These are phyloP conservation scores for Didymella lethalis DNA, from an alignment of 2,329 filamentous ascomycete genomes.

Conservation along the genomic window DNA sequence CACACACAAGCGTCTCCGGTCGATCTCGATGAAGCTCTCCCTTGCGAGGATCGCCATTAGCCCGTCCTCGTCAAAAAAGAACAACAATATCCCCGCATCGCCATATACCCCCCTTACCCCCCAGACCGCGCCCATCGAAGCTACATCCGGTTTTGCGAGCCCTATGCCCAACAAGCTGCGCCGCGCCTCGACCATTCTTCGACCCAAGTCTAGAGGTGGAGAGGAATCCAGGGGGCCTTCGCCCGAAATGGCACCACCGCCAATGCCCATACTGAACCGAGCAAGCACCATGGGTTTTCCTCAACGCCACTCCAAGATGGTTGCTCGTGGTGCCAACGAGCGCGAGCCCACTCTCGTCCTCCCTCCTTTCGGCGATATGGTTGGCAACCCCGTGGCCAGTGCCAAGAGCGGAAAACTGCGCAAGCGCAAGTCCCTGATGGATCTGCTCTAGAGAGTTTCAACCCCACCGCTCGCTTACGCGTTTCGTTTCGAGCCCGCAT, in stretches of 20 bases:
- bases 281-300: slow-evolving; percentile 24
- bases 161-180: slow-evolving; percentile 38
- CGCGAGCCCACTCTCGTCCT: slow-evolving; percentile 45
- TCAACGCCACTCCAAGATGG: slow-evolving; percentile 36
- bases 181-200: slow-evolving; percentile 42
- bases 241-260: slow-evolving; percentile 36
- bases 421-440: slow-evolving; percentile 51
- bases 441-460: slow-evolving; percentile 36
- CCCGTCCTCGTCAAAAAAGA: slow-evolving; percentile 45
- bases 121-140: slow-evolving; percentile 41
- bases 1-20: slow-evolving; percentile 48
- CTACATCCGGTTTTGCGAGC: slow-evolving; percentile 28
- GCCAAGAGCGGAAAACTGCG: slow-evolving; percentile 41
- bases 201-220: slow-evolving; percentile 35
- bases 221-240: slow-evolving; percentile 29
- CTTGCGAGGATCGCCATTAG: slow-evolving; percentile 50
- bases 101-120: slow-evolving; percentile 47
- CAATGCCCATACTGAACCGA: slow-evolving; percentile 28
- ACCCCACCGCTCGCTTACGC: slow-evolving; percentile 23
- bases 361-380: slow-evolving; percentile 42
- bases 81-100: slow-evolving; percentile 36
- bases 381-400: slow-evolving; percentile 26
- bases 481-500: slow-evolving; percentile 31
- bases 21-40: slow-evolving; percentile 49
- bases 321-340: slow-evolving; percentile 48